phyloP scores from a whole-genome alignment of 176 grass and related monocot species.

The Echinochloa phyllopogon region DNA sequence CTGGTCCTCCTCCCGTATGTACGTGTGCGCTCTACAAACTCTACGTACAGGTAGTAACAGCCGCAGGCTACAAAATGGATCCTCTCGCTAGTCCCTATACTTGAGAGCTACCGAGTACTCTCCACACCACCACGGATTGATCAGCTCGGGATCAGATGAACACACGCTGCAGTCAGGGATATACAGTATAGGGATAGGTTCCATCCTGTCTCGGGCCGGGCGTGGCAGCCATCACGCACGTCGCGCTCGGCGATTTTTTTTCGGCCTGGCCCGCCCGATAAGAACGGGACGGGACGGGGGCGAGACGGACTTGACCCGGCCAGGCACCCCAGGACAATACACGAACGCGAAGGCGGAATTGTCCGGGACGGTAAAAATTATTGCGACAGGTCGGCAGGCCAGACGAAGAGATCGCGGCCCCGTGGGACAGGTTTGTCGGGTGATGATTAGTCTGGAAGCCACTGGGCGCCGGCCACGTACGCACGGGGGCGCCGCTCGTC shows the following conservation, averaged over 20 bases:
- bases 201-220: too few relatives aligned
- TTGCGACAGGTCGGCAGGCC: slow-evolving; percentile 39
- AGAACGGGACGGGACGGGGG: neutral
- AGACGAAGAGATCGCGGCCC: neutral
- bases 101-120: neutral
- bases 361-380: slow-evolving; percentile 22
- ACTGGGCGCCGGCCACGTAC: slow-evolving; percentile 28
- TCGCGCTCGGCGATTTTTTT: slow-evolving; percentile 4
- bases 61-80: neutral
- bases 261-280: slow-evolving; percentile 30
- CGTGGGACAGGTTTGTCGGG: neutral
- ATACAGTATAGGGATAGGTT: too few relatives aligned
- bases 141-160: neutral
- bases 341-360: neutral
- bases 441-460: slow-evolving; percentile 15
- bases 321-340: neutral
- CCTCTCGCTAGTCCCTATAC: neutral
- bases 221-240: slow-evolving; percentile 4
- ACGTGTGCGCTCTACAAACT: neutral
- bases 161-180: neutral
- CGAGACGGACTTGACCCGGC: slow-evolving; percentile 28
- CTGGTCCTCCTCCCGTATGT: neutral
- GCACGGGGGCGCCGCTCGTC: neutral
- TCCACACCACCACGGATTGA: neutral
- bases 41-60: neutral